A percentile compares a stretch with the other conserved stretches of the same genome.
phyloP scores from a whole-genome alignment of 345 rosid genomes.

The Boechera stricta region DNA sequence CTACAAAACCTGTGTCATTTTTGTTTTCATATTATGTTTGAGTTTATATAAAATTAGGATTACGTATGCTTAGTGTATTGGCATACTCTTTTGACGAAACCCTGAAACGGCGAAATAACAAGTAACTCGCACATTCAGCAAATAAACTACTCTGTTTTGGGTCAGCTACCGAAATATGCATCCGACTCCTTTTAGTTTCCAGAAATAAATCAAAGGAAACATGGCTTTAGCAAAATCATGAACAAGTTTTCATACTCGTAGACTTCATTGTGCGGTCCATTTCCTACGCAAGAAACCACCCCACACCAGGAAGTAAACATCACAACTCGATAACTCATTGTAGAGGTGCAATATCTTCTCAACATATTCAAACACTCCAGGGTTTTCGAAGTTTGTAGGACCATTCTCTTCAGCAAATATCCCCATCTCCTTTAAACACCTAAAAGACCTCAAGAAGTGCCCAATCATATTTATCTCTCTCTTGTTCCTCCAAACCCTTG shows the following conservation, averaged over 20 bases:
- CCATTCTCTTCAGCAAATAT: neutral
- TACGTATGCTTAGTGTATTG: too few relatives aligned
- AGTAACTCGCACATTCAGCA: too few relatives aligned
- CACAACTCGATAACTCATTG: neutral
- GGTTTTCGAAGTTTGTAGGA: neutral
- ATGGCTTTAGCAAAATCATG: neutral
- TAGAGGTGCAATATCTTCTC: neutral
- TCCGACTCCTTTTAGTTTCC: neutral
- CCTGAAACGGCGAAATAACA: too few relatives aligned
- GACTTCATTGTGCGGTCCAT: neutral
- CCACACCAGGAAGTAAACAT: neutral
- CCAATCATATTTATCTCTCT: conserved; percentile 9
- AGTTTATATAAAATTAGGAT: too few relatives aligned
- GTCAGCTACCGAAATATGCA: neutral
- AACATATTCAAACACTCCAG: neutral
- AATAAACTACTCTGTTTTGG: neutral
- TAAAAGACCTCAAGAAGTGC: conserved; percentile 10
- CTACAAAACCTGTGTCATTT: too few relatives aligned
- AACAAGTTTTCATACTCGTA: neutral
- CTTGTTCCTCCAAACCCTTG: conserved; percentile 2
- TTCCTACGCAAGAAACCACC: neutral
- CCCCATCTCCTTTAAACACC: conserved; percentile 12
- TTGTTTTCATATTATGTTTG: too few relatives aligned
- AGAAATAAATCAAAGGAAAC: neutral
- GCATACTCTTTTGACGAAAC: too few relatives aligned